Evolutionary conservation across 73 alveolate genomes (phyloP), one percentile per base, ranked within the genome.

Genomic region (Halteria grandinella): DNA sequence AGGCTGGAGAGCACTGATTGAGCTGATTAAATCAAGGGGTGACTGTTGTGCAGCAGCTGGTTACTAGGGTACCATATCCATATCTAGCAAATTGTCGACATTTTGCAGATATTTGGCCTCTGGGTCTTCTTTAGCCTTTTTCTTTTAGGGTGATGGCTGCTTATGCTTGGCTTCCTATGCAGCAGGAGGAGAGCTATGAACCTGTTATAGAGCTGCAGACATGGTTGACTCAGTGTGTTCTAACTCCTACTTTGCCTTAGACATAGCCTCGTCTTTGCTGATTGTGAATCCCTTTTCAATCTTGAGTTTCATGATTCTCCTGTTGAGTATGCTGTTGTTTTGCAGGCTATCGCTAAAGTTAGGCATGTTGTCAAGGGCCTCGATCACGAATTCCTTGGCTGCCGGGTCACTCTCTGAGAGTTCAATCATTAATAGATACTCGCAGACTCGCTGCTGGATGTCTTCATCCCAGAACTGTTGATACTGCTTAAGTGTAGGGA

Each of bases 381-480:
- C 85, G 44, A 83, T 69, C 45, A 93, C 77, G 27, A 93, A 75
- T 53, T 87, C 90, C 29, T 87, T 87, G 34, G 80, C 91, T 25
- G 81, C 93, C 31, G 69, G 53, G 45, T 90, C 96, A 45, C 69
- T 82, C 47, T 79, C 86, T 41, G 83, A 71, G 47, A 28, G 45
- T 44, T 92, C 84, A 64, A 93, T 73, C 73, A 97, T 74, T 17
- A 79, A 79, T 29, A 83, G 87, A 81, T 95, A 97, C 74, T 97
- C 99, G 34, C 90, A 59, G 8, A 97, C 98, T 89, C 99, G 91
- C 91, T 97, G 94, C 79, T 97, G 96, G 55, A 97, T 84, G 70
- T 97, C 99, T 32, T 98, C 97, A 64, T 97, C 98, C 98, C 97
- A 93, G 71, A 93, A 92, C 53, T 86, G 95, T 47, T 91, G 81